Evolutionary conservation across 768 basidiomycete species (phyloP).

Genomic region (Tricholoma terreum): DNA sequence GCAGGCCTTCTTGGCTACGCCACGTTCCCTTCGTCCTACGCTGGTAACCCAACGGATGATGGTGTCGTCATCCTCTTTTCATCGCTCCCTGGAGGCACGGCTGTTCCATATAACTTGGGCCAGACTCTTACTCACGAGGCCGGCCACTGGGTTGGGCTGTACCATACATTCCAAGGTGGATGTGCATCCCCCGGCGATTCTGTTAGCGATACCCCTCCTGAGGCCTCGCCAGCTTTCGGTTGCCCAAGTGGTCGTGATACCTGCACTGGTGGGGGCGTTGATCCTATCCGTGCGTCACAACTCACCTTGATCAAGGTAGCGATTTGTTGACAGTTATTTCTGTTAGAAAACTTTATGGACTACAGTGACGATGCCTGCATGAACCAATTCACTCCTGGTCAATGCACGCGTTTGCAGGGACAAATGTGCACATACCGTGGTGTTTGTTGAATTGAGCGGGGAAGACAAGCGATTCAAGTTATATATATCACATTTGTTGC

Average conservation of each 20-base stretch:
- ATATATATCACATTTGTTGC: too few relatives aligned
- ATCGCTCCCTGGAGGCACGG: too few relatives aligned
- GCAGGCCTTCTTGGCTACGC: slow-evolving; percentile 51
- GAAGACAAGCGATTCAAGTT: too few relatives aligned
- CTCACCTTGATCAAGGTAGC: background rate
- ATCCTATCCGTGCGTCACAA: slow-evolving; percentile 38
- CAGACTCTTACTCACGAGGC: slow-evolving; percentile 54
- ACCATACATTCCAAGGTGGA: slow-evolving; percentile 57
- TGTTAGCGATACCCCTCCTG: slow-evolving; percentile 47
- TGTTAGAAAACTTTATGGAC: too few relatives aligned
- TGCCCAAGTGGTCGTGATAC: slow-evolving; percentile 38
- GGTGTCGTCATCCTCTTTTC: slow-evolving; percentile 45
- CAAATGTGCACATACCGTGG: slow-evolving; percentile 46
- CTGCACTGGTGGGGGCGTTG: slow-evolving; percentile 38
- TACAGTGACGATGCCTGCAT: too few relatives aligned
- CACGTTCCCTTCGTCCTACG: slow-evolving; percentile 47
- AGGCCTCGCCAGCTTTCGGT: slow-evolving; percentile 39
- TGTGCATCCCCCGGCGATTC: slow-evolving; percentile 38
- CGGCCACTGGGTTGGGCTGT: slow-evolving; percentile 59
- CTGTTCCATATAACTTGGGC: slow-evolving; percentile 42
- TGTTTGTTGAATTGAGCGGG: slow-evolving; percentile 20
- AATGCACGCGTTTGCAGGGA: slow-evolving; percentile 35
- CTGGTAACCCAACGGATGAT: slow-evolving; percentile 41
- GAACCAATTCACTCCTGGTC: slow-evolving; percentile 50
- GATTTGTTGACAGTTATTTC: background rate